Base-by-base conservation (phyloP, 805 yeast species). In the Lipomyces kockii region DNA sequence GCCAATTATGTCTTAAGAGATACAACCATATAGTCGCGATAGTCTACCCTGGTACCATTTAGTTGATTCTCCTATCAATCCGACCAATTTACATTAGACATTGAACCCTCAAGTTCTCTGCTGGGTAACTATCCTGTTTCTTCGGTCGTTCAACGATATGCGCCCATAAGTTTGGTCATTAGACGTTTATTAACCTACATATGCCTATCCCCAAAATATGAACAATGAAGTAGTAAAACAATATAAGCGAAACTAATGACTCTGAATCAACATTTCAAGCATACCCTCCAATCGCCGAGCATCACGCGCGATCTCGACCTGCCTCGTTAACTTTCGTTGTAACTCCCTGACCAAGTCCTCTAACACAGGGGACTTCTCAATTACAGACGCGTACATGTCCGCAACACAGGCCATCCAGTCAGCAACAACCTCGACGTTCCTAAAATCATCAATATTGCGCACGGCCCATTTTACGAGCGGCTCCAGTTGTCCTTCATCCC, bases 201-300 rank as follows among this genome's bases (percentile, higher is more conserved):
- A 43, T 17, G 9, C 22, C 49, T 22, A 43, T 43, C 49, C 49
- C 17, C 49, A 43, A n/a, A 43, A 43, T 43, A 43, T 43, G 22
- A 43, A 43, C 49, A 43, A 8, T 8, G 22, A 43, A 43, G 43
- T 14, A 17, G n/a, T 43, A 43, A 43, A 6, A 25, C 17, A 25
- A 12, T 29, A 25, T 22, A 25, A 52, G 8, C 55, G 9, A 8
- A 34, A 14, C 29, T 64, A 64, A 60, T 61, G 65, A 35, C 70
- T 64, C 32, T 68, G 71, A 25, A 92, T 88, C 74, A 94, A 82
- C 73, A 95, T 79, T 78, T 92, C 96, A 74, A 95, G 81, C 98
- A 95, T 95, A 63, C 99, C 99, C 74, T 90, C 92, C 56, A 95
- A 87, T 76, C 87, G 89, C 77, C 89, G 90, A 6, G 98, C 97